A percentile compares a stretch with the other conserved stretches of the same genome.
Conservation (phyloP, 2,329 filamentous ascomycete species). For the Conoideocrella luteorostrata region DNA sequence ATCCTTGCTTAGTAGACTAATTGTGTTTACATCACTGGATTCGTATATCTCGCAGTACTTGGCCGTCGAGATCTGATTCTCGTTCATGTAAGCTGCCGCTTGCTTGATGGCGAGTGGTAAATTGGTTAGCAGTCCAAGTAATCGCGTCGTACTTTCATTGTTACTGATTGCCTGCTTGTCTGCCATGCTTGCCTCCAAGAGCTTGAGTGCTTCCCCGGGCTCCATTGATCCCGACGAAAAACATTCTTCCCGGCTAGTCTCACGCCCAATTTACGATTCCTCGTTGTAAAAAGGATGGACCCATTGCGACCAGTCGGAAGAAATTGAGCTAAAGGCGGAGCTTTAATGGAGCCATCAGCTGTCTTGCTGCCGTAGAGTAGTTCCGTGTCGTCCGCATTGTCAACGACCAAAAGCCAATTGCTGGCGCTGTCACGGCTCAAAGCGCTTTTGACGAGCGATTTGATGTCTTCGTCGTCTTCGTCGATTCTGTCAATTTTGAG, state of each 20-base stretch:
- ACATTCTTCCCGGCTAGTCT: neutral
- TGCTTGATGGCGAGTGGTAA: conserved; percentile 30
- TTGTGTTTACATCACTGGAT: conserved; percentile 14
- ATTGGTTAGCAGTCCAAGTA: conserved; percentile 23
- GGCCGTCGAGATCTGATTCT: conserved; percentile 14
- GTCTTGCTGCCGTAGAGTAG: neutral
- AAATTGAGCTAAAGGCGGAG: too few species aligned
- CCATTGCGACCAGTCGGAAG: neutral
- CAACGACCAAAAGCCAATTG: conserved; percentile 3
- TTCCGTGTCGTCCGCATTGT: conserved; percentile 4
- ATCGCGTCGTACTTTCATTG: too few species aligned
- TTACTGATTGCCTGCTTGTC: neutral
- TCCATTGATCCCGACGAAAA: neutral
- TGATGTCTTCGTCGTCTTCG: too few species aligned
- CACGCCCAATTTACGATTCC: neutral
- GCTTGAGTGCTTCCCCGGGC: neutral
- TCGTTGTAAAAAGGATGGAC: neutral
- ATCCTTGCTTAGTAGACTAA: conserved; percentile 20
- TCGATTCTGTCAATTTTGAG: too few species aligned
- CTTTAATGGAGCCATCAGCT: too few species aligned
- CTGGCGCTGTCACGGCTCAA: neutral
- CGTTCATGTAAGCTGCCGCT: conserved; percentile 29
- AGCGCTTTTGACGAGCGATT: too few species aligned
- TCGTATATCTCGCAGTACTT: conserved; percentile 20
- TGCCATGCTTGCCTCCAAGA: neutral